Base-by-base conservation (phyloP, 305 asterid species). In the Fraxinus ornus region DNA sequence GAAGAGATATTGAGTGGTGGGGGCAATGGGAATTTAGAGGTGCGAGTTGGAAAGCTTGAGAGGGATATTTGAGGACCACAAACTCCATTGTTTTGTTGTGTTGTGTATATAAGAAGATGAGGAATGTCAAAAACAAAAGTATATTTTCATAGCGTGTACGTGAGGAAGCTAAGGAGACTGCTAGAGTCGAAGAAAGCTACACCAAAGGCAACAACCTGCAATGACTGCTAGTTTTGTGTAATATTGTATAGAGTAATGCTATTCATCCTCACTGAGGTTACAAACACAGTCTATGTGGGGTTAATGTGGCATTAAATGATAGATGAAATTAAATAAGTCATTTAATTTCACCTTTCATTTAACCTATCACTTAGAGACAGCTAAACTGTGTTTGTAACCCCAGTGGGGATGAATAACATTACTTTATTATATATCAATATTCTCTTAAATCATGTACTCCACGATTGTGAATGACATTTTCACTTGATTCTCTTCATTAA, bases 61-160 rank as follows among this genome's bases (percentile, higher is more conserved):
- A 82, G 83, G 19, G 87, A 87, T 83, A 88, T 86, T 8, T 90
- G 78, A 88, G 97, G 97, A 92, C 97, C 92, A 90, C 92, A 85
- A 36, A 77, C 80, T 78, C 70, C 78, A 73, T 62, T 81, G 86
- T 79, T 79, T 80, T 85, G 24, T 70, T 71, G 44, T 77, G 83
- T 82, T 79, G 39, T 57, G 77, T 86, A 35, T 73, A 5, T 26
- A 5, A 26, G 44, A 71, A 47, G 55, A 64, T 60, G 82, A 66
- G 72, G 80, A 84, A 70, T 84, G 77, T 68, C 12, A 71, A 80
- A 80, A 84, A 78, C 81, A 81, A 79, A 81, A 81, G 77, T 81
- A 86, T 76, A 73, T 76, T 36, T 74, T 80, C 76, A 83, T 44
- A 3, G 19, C 57, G 57, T 15, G 57, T 47, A 47, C 57, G 57